These are phyloP conservation scores for Pelargonium myrrhifolium DNA, from an alignment of 441 rosid genomes.

Conservation along the genomic window DNA sequence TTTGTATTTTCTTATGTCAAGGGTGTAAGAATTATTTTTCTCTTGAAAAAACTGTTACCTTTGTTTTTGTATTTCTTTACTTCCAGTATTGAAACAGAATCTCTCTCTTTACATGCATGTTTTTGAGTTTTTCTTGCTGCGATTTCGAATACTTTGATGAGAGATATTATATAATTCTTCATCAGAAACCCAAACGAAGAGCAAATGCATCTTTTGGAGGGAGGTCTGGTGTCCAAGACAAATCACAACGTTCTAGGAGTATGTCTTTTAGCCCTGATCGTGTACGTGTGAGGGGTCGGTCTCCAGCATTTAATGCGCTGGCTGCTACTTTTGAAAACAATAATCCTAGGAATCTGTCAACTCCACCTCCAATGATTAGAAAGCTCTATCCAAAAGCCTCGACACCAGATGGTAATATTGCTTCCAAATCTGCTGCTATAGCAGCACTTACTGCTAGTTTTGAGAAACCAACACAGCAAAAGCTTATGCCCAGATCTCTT, in stretches of 20 bases:
- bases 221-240: conserved; percentile 76
- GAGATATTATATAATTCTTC: conserved; percentile 23
- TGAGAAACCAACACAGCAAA: conserved; percentile 60
- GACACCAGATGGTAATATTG: conserved; percentile 48
- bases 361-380: conserved; percentile 91
- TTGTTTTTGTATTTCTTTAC: not conserved
- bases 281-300: conserved; percentile 92
- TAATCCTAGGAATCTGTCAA: conserved; percentile 79
- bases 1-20: not conserved
- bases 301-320: conserved; percentile 95
- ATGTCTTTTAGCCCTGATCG: conserved; percentile 92
- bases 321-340: conserved; percentile 90
- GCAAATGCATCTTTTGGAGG: conserved; percentile 67
- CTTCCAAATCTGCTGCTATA: conserved; percentile 66
- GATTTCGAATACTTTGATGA: conserved; percentile 11
- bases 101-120: not conserved
- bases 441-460: conserved; percentile 63
- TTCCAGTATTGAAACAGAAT: not conserved
- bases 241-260: conserved; percentile 96
- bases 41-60: not conserved
- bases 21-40: not conserved
- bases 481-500: conserved; percentile 54
- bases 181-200: conserved; percentile 90
- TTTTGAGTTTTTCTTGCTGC: not conserved
- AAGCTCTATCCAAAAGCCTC: conserved; percentile 84